Evolutionary conservation across 768 basidiomycete species (phyloP), one percentile per base, ranked within the genome.

Genomic region (Phlebiopsis flavidoalba): DNA sequence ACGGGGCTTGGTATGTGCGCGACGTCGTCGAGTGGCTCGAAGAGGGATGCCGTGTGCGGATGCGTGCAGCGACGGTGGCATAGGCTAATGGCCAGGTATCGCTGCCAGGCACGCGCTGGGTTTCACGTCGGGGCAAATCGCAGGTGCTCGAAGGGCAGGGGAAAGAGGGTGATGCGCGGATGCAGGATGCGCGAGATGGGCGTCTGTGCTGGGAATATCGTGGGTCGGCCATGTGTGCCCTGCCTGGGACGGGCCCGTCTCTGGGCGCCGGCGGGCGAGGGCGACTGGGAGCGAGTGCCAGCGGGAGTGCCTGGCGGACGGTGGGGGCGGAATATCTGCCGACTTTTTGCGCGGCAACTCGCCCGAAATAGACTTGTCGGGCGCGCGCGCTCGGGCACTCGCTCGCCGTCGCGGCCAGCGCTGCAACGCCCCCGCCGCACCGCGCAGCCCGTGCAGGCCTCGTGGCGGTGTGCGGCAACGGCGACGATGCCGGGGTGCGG

Each of bases 171-270:
- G 53, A 53, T 40, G 12, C 53, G 53, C 53, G 53, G 53, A 8
- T 14, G 24, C 53, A 53, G 26, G 26, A 31, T 31, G 26, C 26
- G 26, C 26, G 37, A 53, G 8, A n/a, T 40, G 36, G 53, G 53
- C 53, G 53, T 40, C 19, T 36, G 19, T 12, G 31, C 53, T 31
- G 53, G 37, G 53, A 36, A 15, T 36, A 36, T 53, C 36, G 35
- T 24, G 33, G 19, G 50, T 53, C 53, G 53, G 53, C 53, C 53
- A 53, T 53, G 53, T 37, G 53, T 53, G 33, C 14, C 53, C 53
- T 8, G 31, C 53, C 53, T 53, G 53, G 53, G 53, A 53, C 14
- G 10, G 26, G n/a, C n/a, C 26, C 26, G 26, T 31, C 3, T 2
- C 26, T 31, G 26, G 26, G 26, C 26, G 26, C 26, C 6, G 26